Base-by-base conservation (phyloP, 495 filamentous ascomycete genomes). In the Penicillium cosmopolitanum region DNA sequence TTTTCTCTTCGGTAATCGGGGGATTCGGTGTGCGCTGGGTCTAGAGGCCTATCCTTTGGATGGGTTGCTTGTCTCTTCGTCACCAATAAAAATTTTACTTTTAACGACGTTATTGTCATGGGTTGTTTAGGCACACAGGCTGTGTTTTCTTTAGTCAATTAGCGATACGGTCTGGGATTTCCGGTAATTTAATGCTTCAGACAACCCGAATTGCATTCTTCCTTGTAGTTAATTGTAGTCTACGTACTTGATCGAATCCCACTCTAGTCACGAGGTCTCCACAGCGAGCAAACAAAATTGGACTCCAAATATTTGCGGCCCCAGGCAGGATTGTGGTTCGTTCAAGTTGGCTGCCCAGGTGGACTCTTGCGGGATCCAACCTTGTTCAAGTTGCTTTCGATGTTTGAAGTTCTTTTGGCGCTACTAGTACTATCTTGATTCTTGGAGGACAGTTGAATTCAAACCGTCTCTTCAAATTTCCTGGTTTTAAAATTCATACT, bases 141-240 rank as follows among this genome's bases (percentile, higher is more conserved):
- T 65, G 61, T 66, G 48, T 66, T 55, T 67, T 65, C 55, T 75
- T 59, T 63, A 59, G 66, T 70, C 65, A 66, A 66, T 73, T 72
- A 73, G 69, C 71, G 73, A 72, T 75, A 69, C 73, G 69, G 74
- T 79, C 75, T 76, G 61, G 64, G 68, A 60, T 69, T 71, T 66
- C 68, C 70, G 65, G 58, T 72, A 73, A 70, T 71, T 53, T 66
- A 77, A 72, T 68, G 70, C 69, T 73, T 76, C 68, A 66, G 59
- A 68, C 71, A 73, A 75, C 70, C 65, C 72, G 64, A 53, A 73
- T 69, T 66, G 54, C 62, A 51, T 62, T n/a, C 55, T 11, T 43
- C 5, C 28, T 54, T 46, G 56, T 13, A 23, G 33, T 28, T 8
- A 46, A 47, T 31, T 34, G 33, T 19, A 52, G 12, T 10, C 28